Conservation (phyloP, 768 basidiomycete species). For the Boletus vermiculosoides region DNA sequence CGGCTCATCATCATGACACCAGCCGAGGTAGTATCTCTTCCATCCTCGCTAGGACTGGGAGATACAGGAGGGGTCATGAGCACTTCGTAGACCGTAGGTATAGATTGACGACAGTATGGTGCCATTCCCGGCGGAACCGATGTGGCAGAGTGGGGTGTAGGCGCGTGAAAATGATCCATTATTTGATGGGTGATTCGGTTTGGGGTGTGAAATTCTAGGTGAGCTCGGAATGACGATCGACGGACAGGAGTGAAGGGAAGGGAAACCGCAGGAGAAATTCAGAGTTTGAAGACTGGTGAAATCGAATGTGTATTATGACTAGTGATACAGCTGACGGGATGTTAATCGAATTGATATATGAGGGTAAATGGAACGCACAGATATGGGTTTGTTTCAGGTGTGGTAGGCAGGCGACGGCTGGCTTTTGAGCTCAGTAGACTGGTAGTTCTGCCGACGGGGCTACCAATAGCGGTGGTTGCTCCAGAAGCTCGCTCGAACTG, state of each 20-base stretch:
- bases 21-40: slow-evolving; percentile 18
- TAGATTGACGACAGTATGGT: slow-evolving; percentile 38
- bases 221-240: neutral
- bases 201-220: neutral
- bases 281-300: slow-evolving; percentile 5
- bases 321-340: slow-evolving; percentile 7
- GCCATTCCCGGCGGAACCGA: slow-evolving; percentile 13
- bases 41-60: slow-evolving; percentile 49
- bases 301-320: neutral
- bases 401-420: neutral
- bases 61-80: slow-evolving; percentile 74
- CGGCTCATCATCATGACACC: slow-evolving; percentile 9
- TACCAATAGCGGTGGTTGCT: slow-evolving; percentile 11
- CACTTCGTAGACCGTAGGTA: slow-evolving; percentile 49
- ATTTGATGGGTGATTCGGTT: neutral
- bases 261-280: neutral
- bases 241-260: neutral
- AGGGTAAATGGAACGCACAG: slow-evolving; percentile 10
- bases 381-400: slow-evolving; percentile 14
- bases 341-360: slow-evolving; percentile 5
- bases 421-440: slow-evolving; percentile 4
- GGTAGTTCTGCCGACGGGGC: neutral
- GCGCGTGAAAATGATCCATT: slow-evolving; percentile 28
- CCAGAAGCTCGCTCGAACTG: slow-evolving; percentile 10
- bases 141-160: slow-evolving; percentile 19